Conservation (phyloP, 1,284 basidiomycete species). For the Boletus semigastroideus region DNA sequence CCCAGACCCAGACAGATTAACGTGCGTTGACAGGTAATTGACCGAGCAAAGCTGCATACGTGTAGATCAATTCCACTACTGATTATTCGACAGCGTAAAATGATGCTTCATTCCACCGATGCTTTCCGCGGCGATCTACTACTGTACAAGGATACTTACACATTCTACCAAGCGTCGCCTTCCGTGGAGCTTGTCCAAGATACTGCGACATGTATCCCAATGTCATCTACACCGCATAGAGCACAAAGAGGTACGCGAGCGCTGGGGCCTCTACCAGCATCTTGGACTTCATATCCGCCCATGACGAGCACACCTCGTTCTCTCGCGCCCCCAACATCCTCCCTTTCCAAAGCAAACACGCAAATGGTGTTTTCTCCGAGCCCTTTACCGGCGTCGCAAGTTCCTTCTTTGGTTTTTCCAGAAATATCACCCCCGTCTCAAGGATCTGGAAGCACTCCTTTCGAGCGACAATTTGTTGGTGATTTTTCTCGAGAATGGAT, state of each 20-base stretch:
- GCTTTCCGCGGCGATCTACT: slow-evolving; percentile 9
- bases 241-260: background rate
- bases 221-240: slow-evolving; percentile 18
- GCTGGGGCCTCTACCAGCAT: background rate
- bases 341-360: slow-evolving; percentile 3
- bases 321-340: slow-evolving; percentile 15
- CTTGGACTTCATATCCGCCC: background rate
- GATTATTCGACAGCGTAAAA: slow-evolving; percentile 1
- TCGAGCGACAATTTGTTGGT: slow-evolving; percentile 29
- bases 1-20: background rate
- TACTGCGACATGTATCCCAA: background rate
- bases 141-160: slow-evolving; percentile 6
- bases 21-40: slow-evolving; percentile 19
- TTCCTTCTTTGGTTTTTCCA: slow-evolving; percentile 17
- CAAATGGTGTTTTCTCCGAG: slow-evolving; percentile 29
- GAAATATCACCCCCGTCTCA: slow-evolving; percentile 30
- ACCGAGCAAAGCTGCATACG: background rate
- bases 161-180: slow-evolving; percentile 6
- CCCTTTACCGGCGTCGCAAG: slow-evolving; percentile 24
- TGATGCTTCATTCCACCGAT: background rate
- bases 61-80: background rate
- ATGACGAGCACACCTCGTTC: slow-evolving; percentile 8
- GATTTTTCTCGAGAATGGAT: slow-evolving; percentile 22
- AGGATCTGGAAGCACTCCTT: slow-evolving; percentile 27
- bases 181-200: slow-evolving; percentile 1